Evolutionary conservation across 805 yeast genomes (phyloP).

Genomic region (Wickerhamomyces sydowiorum): DNA sequence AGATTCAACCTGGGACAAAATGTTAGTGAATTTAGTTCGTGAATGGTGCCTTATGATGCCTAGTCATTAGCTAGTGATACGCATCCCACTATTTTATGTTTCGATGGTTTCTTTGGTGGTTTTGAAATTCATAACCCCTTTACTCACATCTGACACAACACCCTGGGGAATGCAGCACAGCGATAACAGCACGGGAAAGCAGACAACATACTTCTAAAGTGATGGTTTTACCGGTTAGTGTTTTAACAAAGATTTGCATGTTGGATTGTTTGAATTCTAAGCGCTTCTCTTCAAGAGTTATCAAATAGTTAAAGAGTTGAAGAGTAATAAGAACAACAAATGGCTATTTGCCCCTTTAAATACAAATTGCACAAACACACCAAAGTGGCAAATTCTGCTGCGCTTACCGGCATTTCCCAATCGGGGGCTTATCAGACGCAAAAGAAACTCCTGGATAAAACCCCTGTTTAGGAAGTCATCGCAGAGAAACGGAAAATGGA

Average conservation of each 20-base stretch:
- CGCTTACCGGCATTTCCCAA: constrained; percentile 6
- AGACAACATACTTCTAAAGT: constrained; percentile 51
- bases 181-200: neutral
- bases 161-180: neutral
- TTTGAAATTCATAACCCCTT: no score
- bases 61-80: neutral
- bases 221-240: constrained; percentile 86
- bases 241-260: constrained; percentile 90
- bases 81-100: neutral
- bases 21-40: constrained; percentile 21
- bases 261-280: constrained; percentile 35
- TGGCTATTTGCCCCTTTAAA: constrained; percentile 27
- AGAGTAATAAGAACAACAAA: constrained; percentile 27
- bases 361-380: constrained; percentile 25
- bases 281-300: constrained; percentile 26
- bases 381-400: constrained; percentile 29
- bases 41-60: neutral
- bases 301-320: constrained; percentile 23
- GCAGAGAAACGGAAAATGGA: neutral
- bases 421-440: neutral
- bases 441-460: neutral
- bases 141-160: constrained; percentile 7
- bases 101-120: neutral
- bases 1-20: constrained; percentile 67
- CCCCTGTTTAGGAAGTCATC: no score